These are phyloP conservation scores for Fusarium cicatricum DNA, from an alignment of 2,329 filamentous ascomycete species.

Conservation along the genomic window DNA sequence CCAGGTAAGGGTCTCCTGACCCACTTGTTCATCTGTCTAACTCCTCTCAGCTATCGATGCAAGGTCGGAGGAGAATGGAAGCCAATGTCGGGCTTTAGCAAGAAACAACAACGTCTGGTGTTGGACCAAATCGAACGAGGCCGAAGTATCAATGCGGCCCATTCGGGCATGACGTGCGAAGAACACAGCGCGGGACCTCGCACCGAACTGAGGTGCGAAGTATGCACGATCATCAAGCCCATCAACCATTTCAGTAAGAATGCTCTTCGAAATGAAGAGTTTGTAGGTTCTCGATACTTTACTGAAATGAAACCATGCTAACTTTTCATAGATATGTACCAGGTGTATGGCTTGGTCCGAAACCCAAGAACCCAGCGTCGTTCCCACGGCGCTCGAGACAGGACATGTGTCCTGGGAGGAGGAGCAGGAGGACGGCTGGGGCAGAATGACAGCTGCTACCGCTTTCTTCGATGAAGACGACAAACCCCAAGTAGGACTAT, in stretches of 20 bases:
- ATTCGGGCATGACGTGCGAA: conserved; percentile 49
- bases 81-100: conserved; percentile 44
- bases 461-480: conserved; percentile 41
- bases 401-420: conserved; percentile 48
- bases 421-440: conserved; percentile 17
- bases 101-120: conserved; percentile 43
- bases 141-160: conserved; percentile 38
- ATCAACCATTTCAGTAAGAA: conserved; percentile 44
- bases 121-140: conserved; percentile 21
- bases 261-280: conserved; percentile 39
- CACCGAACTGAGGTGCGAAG: conserved; percentile 43
- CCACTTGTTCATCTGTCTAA: neutral
- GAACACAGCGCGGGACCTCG: conserved; percentile 43
- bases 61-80: conserved; percentile 50
- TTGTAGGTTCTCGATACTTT: conserved; percentile 38
- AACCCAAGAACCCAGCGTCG: conserved; percentile 47
- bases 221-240: conserved; percentile 43
- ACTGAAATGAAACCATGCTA: neutral
- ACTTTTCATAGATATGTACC: conserved; percentile 44
- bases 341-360: conserved; percentile 49
- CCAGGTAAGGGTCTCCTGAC: conserved; percentile 7
- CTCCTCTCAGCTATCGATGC: conserved; percentile 44
- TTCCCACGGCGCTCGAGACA: conserved; percentile 43
- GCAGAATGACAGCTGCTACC: conserved; percentile 9
- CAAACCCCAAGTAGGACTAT: conserved; percentile 29